Conservation (phyloP, 2,329 filamentous ascomycete genomes). For the Aspergillus tamarii region DNA sequence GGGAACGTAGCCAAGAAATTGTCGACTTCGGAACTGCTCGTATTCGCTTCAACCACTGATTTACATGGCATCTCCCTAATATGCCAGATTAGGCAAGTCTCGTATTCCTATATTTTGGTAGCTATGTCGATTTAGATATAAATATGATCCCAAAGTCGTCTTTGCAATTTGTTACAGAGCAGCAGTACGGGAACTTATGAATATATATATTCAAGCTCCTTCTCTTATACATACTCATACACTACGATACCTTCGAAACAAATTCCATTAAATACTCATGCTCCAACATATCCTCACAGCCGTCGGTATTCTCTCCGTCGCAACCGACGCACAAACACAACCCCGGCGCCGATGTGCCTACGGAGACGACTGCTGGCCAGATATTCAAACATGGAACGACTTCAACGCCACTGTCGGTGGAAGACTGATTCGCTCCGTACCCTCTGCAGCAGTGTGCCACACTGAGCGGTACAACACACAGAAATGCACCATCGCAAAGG, state of each 20-base stretch:
- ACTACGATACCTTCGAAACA: neutral
- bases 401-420: conserved; percentile 9
- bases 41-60: neutral
- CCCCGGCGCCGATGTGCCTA: neutral
- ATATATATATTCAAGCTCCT: neutral
- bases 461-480: neutral
- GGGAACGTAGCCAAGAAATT: neutral
- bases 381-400: conserved; percentile 1
- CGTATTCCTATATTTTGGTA: neutral
- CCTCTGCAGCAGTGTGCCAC: conserved; percentile 9
- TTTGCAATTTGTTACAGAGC: no score
- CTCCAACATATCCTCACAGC: neutral
- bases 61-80: neutral
- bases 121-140: neutral
- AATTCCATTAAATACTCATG: neutral
- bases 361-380: conserved; percentile 8
- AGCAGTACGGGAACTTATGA: no score
- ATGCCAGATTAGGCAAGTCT: neutral
- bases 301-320: neutral
- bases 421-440: conserved; percentile 5
- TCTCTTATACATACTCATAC: no score
- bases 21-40: neutral
- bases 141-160: neutral
- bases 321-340: neutral
- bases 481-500: neutral